Evolutionary conservation across 441 rosid species (phyloP), one percentile per base, ranked within the genome.

Genomic region (Gossypium lobatum): DNA sequence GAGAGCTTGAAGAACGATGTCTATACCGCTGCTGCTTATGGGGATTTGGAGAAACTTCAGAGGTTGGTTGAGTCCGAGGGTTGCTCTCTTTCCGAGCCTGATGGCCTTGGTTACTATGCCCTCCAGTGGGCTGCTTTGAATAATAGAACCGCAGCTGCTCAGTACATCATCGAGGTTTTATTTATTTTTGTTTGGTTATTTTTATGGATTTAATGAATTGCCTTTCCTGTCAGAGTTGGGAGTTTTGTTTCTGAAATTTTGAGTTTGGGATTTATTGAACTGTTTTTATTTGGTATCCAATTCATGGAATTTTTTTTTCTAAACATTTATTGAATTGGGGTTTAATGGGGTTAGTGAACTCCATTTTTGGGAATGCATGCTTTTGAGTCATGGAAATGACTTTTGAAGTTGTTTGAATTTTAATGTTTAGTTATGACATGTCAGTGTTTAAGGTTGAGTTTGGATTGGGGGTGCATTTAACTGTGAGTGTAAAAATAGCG

Each of bases 111-210:
- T 13, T 90, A 86, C 85, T 85, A 81, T 76, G 95, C 99, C n/a
- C 86, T 95, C 54, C 99, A 95, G 80, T 95, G 98, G 99, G 97
- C 98, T n/a, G 98, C 98, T 20, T 87, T 95, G 83, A 95, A 95
- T 78, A 91, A 93, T 71, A 88, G 97, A 46, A 85, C 89, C 42
- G 98, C 89, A 18, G 96, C 92, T 80, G 95, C 97, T 62, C 98
- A 95, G 83, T 95, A 85, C 76, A 90, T 95, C 61, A 87, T 95
- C 48, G 93, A 87, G 97, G 99, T 95, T 74, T 46, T 20, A 64
- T 16, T 28, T 16, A 42, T 52, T 9, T 52, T 42, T 18, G 3
- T 60, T 14, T 11, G 8, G 3, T 16, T 74, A 1, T 50, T 75
- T 45, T 68, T 53, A 61, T 69, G 59, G 67, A 60, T 31, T 73